Percentiles rank a stretch among this genome's conserved stretches.
These are phyloP conservation scores for Myxozyma sirexii DNA, from an alignment of 805 yeast genomes.

Conservation along the genomic window DNA sequence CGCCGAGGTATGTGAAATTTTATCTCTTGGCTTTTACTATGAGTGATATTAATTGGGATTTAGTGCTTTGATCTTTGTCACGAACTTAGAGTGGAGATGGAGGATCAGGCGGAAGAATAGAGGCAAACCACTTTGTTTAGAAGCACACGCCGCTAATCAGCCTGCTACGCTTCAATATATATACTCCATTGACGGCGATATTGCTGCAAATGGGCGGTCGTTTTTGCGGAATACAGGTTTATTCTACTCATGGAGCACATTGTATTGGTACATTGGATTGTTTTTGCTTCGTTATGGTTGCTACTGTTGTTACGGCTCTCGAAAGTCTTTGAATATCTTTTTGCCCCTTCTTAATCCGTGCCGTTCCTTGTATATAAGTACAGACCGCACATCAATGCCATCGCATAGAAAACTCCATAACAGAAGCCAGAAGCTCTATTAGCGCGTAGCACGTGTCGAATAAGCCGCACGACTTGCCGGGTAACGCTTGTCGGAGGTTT, in stretches of 20 bases:
- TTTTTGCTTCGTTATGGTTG: not conserved
- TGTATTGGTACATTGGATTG: slow-evolving; percentile 1
- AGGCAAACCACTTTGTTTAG: not conserved
- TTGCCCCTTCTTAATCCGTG: too few species aligned
- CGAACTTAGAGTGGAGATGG: slow-evolving; percentile 76
- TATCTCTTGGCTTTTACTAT: not conserved
- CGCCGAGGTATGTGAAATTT: slow-evolving; percentile 21
- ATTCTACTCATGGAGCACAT: not conserved
- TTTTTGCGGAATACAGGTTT: not conserved
- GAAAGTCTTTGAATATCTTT: not conserved
- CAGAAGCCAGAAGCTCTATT: not conserved
- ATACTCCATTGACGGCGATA: too few species aligned
- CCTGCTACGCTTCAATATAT: too few species aligned
- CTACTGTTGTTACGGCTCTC: not conserved
- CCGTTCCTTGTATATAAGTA: not conserved
- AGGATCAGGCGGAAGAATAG: slow-evolving; percentile 20
- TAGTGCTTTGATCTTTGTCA: slow-evolving; percentile 86
- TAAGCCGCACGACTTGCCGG: not conserved
- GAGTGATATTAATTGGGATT: not conserved
- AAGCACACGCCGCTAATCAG: not conserved
- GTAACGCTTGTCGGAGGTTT: too few species aligned
- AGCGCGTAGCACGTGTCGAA: not conserved
- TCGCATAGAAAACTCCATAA: not conserved
- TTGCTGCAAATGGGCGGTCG: too few species aligned
- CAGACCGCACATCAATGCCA: not conserved